Conservation (phyloP, 441 rosid species). For the Sinapis alba region DNA sequence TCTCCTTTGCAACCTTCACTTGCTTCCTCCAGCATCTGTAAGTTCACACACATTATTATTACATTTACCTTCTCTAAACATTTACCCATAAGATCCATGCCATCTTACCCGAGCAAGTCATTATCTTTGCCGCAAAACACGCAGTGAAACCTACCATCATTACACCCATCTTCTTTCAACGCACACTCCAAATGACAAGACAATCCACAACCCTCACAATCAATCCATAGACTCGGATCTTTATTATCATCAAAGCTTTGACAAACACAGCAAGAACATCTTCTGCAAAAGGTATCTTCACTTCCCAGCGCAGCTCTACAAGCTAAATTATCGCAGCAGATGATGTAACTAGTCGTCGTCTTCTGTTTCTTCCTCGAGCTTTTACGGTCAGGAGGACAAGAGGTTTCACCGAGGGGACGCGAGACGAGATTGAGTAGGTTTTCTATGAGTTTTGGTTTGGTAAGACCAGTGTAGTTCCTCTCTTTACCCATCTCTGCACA, state of each 20-base stretch:
- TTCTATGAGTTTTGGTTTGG: slow-evolving; percentile 89
- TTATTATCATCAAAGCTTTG: slow-evolving; percentile 85
- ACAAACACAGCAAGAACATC: slow-evolving; percentile 96
- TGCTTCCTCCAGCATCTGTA: slow-evolving; percentile 97
- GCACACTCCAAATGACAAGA: slow-evolving; percentile 95
- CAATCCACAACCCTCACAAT: slow-evolving; percentile 85
- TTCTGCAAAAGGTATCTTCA: slow-evolving; percentile 76
- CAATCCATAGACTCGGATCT: slow-evolving; percentile 95
- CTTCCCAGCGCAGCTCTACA: slow-evolving; percentile 75
- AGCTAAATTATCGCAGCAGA: slow-evolving; percentile 84
- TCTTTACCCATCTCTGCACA: slow-evolving; percentile 98
- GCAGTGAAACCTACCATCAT: slow-evolving; percentile 78
- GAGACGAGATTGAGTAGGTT: slow-evolving; percentile 78
- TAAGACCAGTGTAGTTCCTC: slow-evolving; percentile 93
- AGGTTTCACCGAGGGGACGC: slow-evolving; percentile 41
- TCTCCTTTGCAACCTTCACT: slow-evolving; percentile 71
- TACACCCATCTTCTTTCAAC: slow-evolving; percentile 61
- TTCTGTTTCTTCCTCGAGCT: slow-evolving; percentile 62
- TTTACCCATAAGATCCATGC: no score
- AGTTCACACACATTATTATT: slow-evolving; percentile 27
- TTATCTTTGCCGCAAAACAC: slow-evolving; percentile 75
- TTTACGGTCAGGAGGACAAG: slow-evolving; percentile 40
- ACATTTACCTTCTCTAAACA: no score
- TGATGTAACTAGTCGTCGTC: slow-evolving; percentile 43
- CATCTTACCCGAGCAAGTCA: slow-evolving; percentile 83